A percentile compares a stretch with the other conserved stretches of the same genome.
phyloP scores from a whole-genome alignment of 768 basidiomycete genomes.

The Boletus sp. region DNA sequence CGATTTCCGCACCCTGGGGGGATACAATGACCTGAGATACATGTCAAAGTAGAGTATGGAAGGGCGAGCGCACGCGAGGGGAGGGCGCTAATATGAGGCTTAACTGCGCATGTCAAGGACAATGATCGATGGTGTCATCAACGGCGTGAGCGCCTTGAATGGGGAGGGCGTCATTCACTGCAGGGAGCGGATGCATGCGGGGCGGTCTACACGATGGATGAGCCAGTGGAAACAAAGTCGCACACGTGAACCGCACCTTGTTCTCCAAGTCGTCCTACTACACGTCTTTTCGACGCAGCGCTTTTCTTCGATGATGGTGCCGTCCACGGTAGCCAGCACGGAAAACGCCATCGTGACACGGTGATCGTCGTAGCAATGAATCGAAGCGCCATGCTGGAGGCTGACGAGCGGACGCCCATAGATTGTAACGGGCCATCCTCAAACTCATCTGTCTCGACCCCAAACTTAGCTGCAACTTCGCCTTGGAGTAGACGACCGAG shows the following conservation, averaged over 20 bases:
- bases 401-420: too few species aligned
- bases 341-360: too few species aligned
- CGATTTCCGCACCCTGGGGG: slow-evolving; percentile 62
- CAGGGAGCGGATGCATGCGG: slow-evolving; percentile 29
- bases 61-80: slow-evolving; percentile 74
- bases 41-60: slow-evolving; percentile 82
- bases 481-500: too few species aligned
- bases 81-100: slow-evolving; percentile 81
- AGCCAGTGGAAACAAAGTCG: neutral
- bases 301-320: too few species aligned
- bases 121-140: slow-evolving; percentile 58
- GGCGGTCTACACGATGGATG: slow-evolving; percentile 59
- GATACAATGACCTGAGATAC: slow-evolving; percentile 64
- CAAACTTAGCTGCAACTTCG: too few species aligned
- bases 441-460: too few species aligned
- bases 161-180: slow-evolving; percentile 38
- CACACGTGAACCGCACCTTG: slow-evolving; percentile 59
- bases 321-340: too few species aligned
- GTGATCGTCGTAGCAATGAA: too few species aligned
- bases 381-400: too few species aligned
- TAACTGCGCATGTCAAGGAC: slow-evolving; percentile 97
- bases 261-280: slow-evolving; percentile 99
- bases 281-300: slow-evolving; percentile 99
- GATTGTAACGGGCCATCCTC: too few species aligned
- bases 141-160: slow-evolving; percentile 19